phyloP scores from a whole-genome alignment of 2,329 filamentous ascomycete genomes.

The Colletotrichum caudatum region DNA sequence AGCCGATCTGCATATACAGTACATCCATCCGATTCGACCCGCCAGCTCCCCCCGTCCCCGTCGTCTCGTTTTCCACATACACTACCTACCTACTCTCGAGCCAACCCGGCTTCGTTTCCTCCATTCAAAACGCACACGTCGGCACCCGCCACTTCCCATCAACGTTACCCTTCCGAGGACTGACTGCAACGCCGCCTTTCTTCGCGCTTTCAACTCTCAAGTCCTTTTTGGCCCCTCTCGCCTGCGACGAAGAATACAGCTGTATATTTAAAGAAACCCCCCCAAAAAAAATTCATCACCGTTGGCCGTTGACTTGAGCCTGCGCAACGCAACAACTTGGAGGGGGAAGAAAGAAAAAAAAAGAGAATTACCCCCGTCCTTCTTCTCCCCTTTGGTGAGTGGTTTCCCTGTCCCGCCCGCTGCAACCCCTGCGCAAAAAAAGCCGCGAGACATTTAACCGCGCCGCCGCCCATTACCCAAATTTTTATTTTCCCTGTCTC shows the following conservation, averaged over 20 bases:
- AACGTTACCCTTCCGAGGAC: neutral
- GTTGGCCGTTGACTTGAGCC: slow-evolving; percentile 22
- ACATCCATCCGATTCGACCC: slow-evolving; percentile 37
- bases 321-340: slow-evolving; percentile 22
- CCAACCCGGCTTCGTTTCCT: slow-evolving; percentile 15
- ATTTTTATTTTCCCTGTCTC: slow-evolving; percentile 41
- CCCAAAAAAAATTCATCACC: neutral
- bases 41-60: slow-evolving; percentile 28
- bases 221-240: neutral
- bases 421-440: slow-evolving; percentile 41
- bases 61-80: slow-evolving; percentile 33
- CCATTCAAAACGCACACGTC: slow-evolving; percentile 36
- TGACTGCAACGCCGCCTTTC: slow-evolving; percentile 3
- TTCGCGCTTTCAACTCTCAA: slow-evolving; percentile 3
- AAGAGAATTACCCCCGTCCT: slow-evolving; percentile 24
- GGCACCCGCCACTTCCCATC: slow-evolving; percentile 26
- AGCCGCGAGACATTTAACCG: slow-evolving; percentile 43
- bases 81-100: neutral
- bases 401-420: slow-evolving; percentile 37
- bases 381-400: slow-evolving; percentile 42
- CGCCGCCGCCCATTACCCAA: slow-evolving; percentile 40
- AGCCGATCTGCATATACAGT: slow-evolving; percentile 10
- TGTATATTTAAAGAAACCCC: neutral
- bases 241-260: neutral
- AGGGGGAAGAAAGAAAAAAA: slow-evolving; percentile 23